Evolutionary conservation across 73 alveolate species (phyloP).

Genomic region (Tetrahymena thermophila): DNA sequence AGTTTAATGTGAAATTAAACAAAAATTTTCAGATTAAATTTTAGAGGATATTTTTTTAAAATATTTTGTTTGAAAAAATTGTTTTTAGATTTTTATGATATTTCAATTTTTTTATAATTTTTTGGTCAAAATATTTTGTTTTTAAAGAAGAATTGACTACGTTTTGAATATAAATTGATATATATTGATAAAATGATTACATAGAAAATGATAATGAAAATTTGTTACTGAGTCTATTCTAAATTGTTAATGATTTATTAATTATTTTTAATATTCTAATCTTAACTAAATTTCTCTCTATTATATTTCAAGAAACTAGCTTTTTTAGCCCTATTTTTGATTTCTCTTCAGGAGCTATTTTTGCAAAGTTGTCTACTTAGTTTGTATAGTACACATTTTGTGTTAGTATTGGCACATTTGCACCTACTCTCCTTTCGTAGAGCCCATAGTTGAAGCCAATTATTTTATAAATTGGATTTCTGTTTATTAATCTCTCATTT

Average conservation of each 20-base stretch:
- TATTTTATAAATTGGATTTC: background rate
- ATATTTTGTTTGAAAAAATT: too few relatives aligned
- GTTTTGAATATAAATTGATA: background rate
- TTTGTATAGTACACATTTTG: background rate
- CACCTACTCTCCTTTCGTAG: background rate
- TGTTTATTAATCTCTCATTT: background rate
- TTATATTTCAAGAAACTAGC: background rate
- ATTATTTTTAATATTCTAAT: too few relatives aligned
- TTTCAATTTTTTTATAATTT: too few relatives aligned
- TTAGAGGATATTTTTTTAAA: too few relatives aligned
- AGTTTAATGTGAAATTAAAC: too few relatives aligned
- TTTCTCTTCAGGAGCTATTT: background rate
- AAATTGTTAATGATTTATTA: too few relatives aligned
- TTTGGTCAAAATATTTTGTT: background rate
- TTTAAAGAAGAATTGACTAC: background rate
- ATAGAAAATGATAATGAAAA: background rate
- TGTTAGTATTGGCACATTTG: background rate
- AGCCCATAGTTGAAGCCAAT: background rate
- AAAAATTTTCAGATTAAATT: too few relatives aligned
- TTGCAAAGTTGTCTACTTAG: background rate
- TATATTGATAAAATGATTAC: background rate
- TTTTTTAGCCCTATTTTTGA: background rate
- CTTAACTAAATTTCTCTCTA: background rate
- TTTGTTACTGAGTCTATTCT: background rate
- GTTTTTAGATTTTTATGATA: too few relatives aligned